These are phyloP conservation scores for Ligustrum vulgare DNA, from an alignment of 257 asterid species.

Conservation along the genomic window DNA sequence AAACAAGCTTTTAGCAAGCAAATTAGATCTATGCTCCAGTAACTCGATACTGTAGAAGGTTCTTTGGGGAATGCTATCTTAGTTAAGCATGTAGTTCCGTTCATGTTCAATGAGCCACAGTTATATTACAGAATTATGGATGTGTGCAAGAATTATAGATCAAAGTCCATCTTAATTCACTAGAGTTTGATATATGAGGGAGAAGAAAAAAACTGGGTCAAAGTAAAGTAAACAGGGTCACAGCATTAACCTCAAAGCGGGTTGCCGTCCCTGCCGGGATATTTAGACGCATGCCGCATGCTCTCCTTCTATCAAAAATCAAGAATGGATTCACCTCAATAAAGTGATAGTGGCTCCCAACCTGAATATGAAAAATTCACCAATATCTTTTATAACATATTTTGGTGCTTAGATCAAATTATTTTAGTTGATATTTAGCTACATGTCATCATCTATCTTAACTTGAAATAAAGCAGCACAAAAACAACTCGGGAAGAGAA, in stretches of 20 bases:
- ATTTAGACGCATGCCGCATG: constrained; percentile 81
- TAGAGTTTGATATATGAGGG: background rate
- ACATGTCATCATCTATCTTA: constrained; percentile 12
- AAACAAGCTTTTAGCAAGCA: background rate
- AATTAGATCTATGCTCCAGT: constrained; percentile 1
- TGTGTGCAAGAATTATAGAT: constrained; percentile 12
- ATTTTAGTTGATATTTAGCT: constrained; percentile 15
- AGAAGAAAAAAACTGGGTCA: background rate
- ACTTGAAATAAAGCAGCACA: constrained; percentile 2
- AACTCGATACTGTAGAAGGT: background rate
- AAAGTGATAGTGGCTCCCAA: constrained; percentile 98
- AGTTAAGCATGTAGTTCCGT: constrained; percentile 7
- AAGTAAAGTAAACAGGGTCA: constrained; percentile 25
- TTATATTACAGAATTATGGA: constrained; percentile 12
- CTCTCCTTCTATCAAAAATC: constrained; percentile 75
- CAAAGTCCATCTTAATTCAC: background rate
- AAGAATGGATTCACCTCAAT: constrained; percentile 81
- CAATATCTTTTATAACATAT: constrained; percentile 12
- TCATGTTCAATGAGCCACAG: constrained; percentile 17
- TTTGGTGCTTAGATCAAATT: constrained; percentile 14
- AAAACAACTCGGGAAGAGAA: constrained; percentile 10
- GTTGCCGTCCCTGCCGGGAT: constrained; percentile 96
- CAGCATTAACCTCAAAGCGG: constrained; percentile 76
- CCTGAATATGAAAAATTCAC: constrained; percentile 46
- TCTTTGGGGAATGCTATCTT: constrained; percentile 4